These are phyloP conservation scores for Scorias spongiosa DNA, from an alignment of 2,329 filamentous ascomycete genomes.

Conservation along the genomic window DNA sequence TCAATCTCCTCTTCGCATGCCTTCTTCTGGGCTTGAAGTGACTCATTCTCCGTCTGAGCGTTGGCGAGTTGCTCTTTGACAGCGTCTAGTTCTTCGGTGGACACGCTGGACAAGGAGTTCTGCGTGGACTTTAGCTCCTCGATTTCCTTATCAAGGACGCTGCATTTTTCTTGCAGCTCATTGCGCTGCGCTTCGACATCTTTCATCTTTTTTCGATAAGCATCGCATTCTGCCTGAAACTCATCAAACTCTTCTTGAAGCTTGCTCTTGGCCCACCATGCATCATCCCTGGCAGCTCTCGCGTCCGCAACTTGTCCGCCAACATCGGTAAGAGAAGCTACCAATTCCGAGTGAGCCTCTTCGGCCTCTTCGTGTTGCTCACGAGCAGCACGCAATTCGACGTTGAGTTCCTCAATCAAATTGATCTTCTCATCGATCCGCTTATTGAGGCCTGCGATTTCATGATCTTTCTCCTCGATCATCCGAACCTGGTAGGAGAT, in stretches of 20 bases:
- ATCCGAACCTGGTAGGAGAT: constrained; percentile 58
- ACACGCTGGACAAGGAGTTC: constrained; percentile 4
- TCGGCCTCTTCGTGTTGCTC: constrained; percentile 5
- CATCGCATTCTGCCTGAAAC: constrained; percentile 9
- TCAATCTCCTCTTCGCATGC: constrained; percentile 58
- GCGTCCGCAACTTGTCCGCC: constrained; percentile 16
- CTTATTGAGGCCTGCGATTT: constrained; percentile 71
- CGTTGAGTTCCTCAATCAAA: constrained; percentile 50
- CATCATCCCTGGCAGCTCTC: constrained; percentile 15
- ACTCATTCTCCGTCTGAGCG: constrained; percentile 41
- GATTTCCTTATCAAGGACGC: constrained; percentile 48
- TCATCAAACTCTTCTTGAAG: constrained; percentile 14
- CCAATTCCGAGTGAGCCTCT: constrained; percentile 11
- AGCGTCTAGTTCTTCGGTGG: constrained; percentile 46
- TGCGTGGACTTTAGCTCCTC: constrained; percentile 25
- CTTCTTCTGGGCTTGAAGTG: constrained; percentile 47
- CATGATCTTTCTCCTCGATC: constrained; percentile 70
- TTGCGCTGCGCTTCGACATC: constrained; percentile 14
- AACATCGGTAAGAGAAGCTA: constrained; percentile 12
- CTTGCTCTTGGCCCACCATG: constrained; percentile 13
- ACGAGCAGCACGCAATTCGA: constrained; percentile 2
- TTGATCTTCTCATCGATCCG: constrained; percentile 66
- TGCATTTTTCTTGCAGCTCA: constrained; percentile 10
- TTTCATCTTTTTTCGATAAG: constrained; percentile 9
- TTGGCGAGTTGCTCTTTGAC: constrained; percentile 13